Percentiles rank a stretch among this genome's conserved stretches.
Evolutionary conservation across 306 rosid species (phyloP).

Genomic region (Cercis canadensis): DNA sequence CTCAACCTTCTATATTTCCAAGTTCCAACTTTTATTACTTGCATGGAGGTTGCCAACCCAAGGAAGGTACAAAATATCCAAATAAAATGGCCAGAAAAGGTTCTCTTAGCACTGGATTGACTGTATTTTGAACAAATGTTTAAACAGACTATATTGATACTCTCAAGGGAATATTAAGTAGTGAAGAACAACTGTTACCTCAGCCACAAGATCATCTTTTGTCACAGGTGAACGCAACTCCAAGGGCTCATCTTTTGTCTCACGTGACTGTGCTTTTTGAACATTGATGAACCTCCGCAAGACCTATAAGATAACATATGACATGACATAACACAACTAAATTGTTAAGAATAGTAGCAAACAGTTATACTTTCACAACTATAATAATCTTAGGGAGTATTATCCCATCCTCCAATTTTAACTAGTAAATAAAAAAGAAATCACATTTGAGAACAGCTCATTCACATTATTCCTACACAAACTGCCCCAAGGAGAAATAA

Average conservation of each 20-base stretch:
- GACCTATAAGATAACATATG: slow-evolving; percentile 52
- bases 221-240: slow-evolving; percentile 69
- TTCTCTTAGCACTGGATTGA: not conserved
- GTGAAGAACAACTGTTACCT: slow-evolving; percentile 58
- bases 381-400: slow-evolving; percentile 6
- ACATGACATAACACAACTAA: slow-evolving; percentile 26
- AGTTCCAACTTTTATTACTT: too few relatives aligned
- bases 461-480: not conserved
- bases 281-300: slow-evolving; percentile 70
- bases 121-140: not conserved
- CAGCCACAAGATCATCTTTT: slow-evolving; percentile 68
- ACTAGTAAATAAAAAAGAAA: not conserved
- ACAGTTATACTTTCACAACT: slow-evolving; percentile 9
- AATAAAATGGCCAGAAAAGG: not conserved
- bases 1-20: too few relatives aligned
- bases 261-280: slow-evolving; percentile 54
- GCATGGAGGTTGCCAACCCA: too few relatives aligned
- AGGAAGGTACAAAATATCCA: not conserved
- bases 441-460: not conserved
- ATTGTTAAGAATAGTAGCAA: slow-evolving; percentile 13
- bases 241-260: slow-evolving; percentile 78
- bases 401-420: not conserved
- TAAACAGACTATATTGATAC: not conserved
- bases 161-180: slow-evolving; percentile 20
- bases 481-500: not conserved